Evolutionary conservation across 2,329 filamentous ascomycete genomes (phyloP), one percentile per base, ranked within the genome.

Genomic region (Fusarium sp.): DNA sequence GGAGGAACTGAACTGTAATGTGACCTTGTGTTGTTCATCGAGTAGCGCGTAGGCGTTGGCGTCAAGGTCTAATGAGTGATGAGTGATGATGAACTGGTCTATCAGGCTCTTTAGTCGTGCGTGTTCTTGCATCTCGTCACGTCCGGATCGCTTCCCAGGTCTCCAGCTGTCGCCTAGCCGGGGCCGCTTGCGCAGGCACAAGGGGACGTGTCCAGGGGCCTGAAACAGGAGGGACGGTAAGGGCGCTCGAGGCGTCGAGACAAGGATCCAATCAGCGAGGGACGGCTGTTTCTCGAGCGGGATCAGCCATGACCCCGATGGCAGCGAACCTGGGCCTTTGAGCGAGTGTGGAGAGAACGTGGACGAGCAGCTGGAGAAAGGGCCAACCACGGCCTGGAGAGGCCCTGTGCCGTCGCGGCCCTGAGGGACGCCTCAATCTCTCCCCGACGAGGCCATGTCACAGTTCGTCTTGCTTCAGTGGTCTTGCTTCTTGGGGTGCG

Each of bases 151-250:
- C 68, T 24, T 56, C 34, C 34, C 54, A 57, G 31, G 31, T 57
- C 54, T 57, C 40, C 54, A 64, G 56, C 54, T 31, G 50, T 54
- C 52, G 54, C 40, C 45, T 57, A 62, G 64, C 71, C 62, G 62
- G 65, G 35, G 38, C 75, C 75, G 72, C 75, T 67, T 64, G 61
- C 52, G 67, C 58, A 73, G 70, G 67, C 68, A 77, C 67, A 61
- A 62, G 56, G 54, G 56, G 60, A 35, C 52, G 47, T 59, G 61
- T 47, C 69, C 70, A 66, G 66, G 69, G 75, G 60, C 73, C 76
- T 78, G 76, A 78, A 78, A 78, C 76, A 77, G 71, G 71, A 68
- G 73, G 61, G 69, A 69, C 60, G 62, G 65, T 60, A 70, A 75
- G 62, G 57, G 60, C 47, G 60, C 57, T 58, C 40, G 64, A 67